Evolutionary conservation across 139 green algal genomes (phyloP).

Genomic region (Mesotaenium endlicherianum): DNA sequence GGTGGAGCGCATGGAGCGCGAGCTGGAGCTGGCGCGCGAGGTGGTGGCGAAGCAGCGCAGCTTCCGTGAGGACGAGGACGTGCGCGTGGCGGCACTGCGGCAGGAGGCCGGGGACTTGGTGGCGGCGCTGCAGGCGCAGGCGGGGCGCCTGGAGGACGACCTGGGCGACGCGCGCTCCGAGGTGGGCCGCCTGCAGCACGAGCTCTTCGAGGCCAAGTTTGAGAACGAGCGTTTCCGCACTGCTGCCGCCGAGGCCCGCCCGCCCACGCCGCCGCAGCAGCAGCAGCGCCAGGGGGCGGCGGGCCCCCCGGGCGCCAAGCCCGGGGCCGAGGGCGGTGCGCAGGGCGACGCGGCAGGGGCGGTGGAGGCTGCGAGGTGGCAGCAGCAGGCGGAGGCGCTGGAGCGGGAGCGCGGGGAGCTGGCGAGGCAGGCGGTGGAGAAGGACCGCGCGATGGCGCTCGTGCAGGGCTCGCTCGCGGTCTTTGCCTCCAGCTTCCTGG

Average conservation of each 20-base stretch:
- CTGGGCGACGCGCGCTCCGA: background rate
- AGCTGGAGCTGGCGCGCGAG: background rate
- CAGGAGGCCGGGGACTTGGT: background rate
- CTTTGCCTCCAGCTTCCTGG: too few relatives aligned
- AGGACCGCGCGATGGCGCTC: too few relatives aligned
- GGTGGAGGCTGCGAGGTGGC: background rate
- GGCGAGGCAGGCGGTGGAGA: background rate
- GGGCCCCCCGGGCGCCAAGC: too few relatives aligned
- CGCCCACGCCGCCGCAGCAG: background rate
- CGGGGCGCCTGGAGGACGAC: background rate
- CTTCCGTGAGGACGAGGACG: background rate
- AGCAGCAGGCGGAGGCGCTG: background rate
- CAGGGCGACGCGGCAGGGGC: background rate
- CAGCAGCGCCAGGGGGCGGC: too few relatives aligned
- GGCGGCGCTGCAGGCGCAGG: background rate
- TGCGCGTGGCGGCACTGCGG: background rate
- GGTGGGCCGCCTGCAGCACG: constrained; percentile 10
- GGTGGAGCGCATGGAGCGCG: background rate
- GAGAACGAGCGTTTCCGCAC: background rate
- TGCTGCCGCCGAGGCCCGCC: background rate
- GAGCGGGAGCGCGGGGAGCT: background rate
- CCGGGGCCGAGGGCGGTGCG: background rate
- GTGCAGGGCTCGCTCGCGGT: too few relatives aligned
- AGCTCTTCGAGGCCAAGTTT: constrained; percentile 29
- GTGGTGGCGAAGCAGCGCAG: background rate